Evolutionary conservation across 192 early-diverging fungal genomes (phyloP), one percentile per base, ranked within the genome.

Genomic region (Rhizophagus sp.): DNA sequence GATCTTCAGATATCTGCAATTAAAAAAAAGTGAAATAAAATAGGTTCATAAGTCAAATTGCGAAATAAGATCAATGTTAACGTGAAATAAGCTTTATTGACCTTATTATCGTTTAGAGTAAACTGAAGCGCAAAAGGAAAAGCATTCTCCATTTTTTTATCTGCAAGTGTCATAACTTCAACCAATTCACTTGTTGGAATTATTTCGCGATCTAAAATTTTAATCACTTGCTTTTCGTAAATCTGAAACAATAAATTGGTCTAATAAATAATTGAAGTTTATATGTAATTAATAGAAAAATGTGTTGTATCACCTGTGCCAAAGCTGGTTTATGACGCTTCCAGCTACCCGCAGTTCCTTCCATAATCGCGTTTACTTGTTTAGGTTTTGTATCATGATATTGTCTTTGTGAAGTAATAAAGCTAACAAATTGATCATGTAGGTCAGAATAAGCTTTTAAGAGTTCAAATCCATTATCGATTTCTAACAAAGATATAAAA

Each of bases 301-400:
- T 19, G 4, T 64, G 12, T 66, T 15, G 10, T 65, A 33, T 15
- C 30, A 75, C 73, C 73, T 75, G 49, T 52, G 73, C 57, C 5
- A 61, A 27, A 25, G 6, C 25, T 19, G 73, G 73, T 62, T 27
- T 24, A 17, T 19, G n/a, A 33, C 39, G 4, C 33, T 62, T 24
- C n/a, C n/a, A 7, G 5, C 30, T 34, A n/a, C 25, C 27, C 2
- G 50, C 50, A 15, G 27, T 30, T 3, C 30, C 27, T 30, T 62
- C 30, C 27, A 61, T 41, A 62, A 75, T 75, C 13, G 25, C n/a
- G 24, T 75, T n/a, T 61, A 75, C 57, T 52, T 75, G 73, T 30
- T 52, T 25, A 61, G n/a, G 11, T 62, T 62, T 22, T 57, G 25
- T 25, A 34, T 15, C n/a, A 52, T 24, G 8, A 30, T 12, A 7